Evolutionary conservation across 371 early-diverging fungal species (phyloP), one percentile per base, ranked within the genome.

Genomic region (Dinochytrium kinnereticum): DNA sequence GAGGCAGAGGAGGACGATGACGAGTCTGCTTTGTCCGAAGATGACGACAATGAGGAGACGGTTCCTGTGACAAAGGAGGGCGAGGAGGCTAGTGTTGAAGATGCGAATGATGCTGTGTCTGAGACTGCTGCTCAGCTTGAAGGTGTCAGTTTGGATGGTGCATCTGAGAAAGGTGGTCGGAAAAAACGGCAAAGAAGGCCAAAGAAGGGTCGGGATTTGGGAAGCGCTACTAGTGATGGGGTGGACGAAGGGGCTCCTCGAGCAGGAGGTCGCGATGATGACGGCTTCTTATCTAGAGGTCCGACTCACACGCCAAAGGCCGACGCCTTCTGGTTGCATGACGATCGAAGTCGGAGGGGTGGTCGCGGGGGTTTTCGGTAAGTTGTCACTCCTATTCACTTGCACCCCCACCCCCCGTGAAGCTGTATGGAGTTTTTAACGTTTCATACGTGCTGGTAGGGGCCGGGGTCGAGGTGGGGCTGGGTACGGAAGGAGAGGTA

Each of bases 251-350:
- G 26, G 7, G 55, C 24, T n/a, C 5, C 13, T 5, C 7, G 55
- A 5, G 5, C 55, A 21, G 13, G 55, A 26, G 55, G 26, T 5
- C 7, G 55, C 7, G 26, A 13, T 26, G 55, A 53, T 26, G 55
- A 53, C n/a, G 24, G 26, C 17, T 53, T 53, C 26, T 53, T 13
- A 26, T 53, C 55, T 5, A 53, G 26, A 26, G 26, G 55, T 21
- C n/a, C 5, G n/a, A 13, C 7, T 53, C 26, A 13, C n/a, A 13
- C 17, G 26, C 5, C 13, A 53, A n/a, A 53, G 24, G 55, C n/a
- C n/a, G 55, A 53, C 26, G 55, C 55, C 5, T 53, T 15, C 24
- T 53, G 55, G 55, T 24, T 53, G 55, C 55, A 53, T 53, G 55
- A 53, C 24, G 55, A 53, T 26, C 10, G 55, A 24, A 44, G 19